Base-by-base conservation (phyloP, 768 basidiomycete species). In the Pulveroboletus sp. region DNA sequence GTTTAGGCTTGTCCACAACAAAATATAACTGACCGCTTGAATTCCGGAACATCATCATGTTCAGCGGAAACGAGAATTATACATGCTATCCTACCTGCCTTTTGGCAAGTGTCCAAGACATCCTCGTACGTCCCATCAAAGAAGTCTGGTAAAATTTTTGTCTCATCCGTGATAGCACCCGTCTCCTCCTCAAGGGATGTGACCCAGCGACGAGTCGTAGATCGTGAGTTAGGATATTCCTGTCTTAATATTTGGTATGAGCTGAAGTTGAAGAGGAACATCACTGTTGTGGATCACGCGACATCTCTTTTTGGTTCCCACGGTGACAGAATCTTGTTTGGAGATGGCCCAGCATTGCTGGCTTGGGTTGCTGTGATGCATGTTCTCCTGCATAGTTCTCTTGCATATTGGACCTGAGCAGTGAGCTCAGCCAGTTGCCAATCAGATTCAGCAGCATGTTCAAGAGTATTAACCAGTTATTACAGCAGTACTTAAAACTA, bases 1-100 rank as follows among this genome's bases (percentile, higher is more conserved):
- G 44, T 14, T 4, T 10, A 32, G 3, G 16, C 8, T 20, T 1
- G 19, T 24, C 4, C 5, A 27, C 25, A 23, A 23, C 9, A 24
- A 9, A 31, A 6, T 31, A 44, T 10, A 1, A 58, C 78, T 20
- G 21, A 87, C 87, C 84, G 78, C 68, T 94, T 94, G 72, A 97
- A 97, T 53, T 84, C 85, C 2, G 82, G 72, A 20, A 87, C 87
- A 54, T 93, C 85, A 62, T 97, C 93, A 58, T 99, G 94, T 62
- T 97, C 94, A 32, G 84, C 83, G 58, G 88, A 92, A 49, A 91
- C 84, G 25, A 98, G 72, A 4, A 97, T 68, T 3, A 94, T 79
- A 58, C 92, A 90, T 0, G 85, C 85, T 43, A 97, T 75, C 63
- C 79, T 81, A 19, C 75, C 70, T 37, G 94, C 87, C 42, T 74